phyloP scores from a whole-genome alignment of 2,329 filamentous ascomycete species.

The Apiospora arundinis region DNA sequence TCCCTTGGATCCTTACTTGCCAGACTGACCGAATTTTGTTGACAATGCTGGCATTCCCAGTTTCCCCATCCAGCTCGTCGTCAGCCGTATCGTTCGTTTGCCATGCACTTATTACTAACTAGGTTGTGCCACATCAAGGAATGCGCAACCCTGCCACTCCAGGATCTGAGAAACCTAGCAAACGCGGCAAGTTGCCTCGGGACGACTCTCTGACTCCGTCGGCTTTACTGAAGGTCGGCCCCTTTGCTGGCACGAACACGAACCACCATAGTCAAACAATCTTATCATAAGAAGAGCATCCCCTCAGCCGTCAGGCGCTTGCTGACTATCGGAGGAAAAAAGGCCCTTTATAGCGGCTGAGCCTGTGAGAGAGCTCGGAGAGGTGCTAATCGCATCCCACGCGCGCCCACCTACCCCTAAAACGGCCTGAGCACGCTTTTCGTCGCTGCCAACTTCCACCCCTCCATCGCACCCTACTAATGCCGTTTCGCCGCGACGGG shows the following conservation, averaged over 20 bases:
- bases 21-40: neutral
- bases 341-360: neutral
- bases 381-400: neutral
- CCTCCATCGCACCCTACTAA: neutral
- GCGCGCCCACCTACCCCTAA: neutral
- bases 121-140: neutral
- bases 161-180: neutral
- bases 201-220: neutral
- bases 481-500: neutral
- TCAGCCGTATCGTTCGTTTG: neutral
- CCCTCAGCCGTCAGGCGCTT: neutral
- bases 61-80: constrained; percentile 3
- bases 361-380: neutral
- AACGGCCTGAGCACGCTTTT: neutral
- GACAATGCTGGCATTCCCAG: neutral
- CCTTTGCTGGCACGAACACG: neutral
- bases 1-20: neutral
- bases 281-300: neutral
- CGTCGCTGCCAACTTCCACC: neutral
- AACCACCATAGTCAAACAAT: constrained; percentile 1
- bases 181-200: constrained; percentile 3
- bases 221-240: neutral
- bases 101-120: neutral
- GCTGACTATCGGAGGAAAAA: neutral
- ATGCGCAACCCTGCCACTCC: neutral